Conservation (phyloP, 2,329 filamentous ascomycete species). For the Pseudogymnoascus sp. region DNA sequence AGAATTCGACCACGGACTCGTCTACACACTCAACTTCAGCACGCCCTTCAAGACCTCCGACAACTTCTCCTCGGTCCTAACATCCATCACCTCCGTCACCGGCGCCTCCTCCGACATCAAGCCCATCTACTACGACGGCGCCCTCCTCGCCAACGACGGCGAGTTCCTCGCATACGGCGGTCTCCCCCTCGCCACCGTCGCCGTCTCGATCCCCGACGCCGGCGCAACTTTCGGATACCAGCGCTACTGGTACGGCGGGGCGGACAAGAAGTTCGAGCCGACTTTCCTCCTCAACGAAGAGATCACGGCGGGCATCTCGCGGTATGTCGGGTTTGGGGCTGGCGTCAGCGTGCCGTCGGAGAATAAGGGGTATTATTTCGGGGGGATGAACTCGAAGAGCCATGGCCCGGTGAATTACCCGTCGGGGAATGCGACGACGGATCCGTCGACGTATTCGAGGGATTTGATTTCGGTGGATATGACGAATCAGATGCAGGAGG, state of each 20-base stretch:
- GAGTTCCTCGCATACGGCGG: conserved; percentile 61
- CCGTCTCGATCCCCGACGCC: too few species aligned
- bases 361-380: conserved; percentile 64
- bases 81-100: conserved; percentile 34
- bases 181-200: conserved; percentile 25
- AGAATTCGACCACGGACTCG: conserved; percentile 43
- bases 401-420: conserved; percentile 32
- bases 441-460: conserved; percentile 37
- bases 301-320: conserved; percentile 42
- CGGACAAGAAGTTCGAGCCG: conserved; percentile 35
- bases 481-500: conserved; percentile 38
- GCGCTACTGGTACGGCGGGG: conserved; percentile 42
- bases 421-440: conserved; percentile 15
- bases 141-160: conserved; percentile 55
- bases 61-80: conserved; percentile 48
- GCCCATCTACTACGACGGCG: conserved; percentile 54
- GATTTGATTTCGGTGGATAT: conserved; percentile 56
- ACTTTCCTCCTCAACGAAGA: conserved; percentile 34
- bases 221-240: conserved; percentile 36
- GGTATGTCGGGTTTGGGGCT: conserved; percentile 58
- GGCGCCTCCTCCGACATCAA: conserved; percentile 42
- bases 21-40: conserved; percentile 53
- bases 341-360: conserved; percentile 59
- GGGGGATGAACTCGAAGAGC: conserved; percentile 47
- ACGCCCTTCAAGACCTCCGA: conserved; percentile 43